Conservation (phyloP, 2,329 filamentous ascomycete species). For the Stagonosporopsis tanaceti region DNA sequence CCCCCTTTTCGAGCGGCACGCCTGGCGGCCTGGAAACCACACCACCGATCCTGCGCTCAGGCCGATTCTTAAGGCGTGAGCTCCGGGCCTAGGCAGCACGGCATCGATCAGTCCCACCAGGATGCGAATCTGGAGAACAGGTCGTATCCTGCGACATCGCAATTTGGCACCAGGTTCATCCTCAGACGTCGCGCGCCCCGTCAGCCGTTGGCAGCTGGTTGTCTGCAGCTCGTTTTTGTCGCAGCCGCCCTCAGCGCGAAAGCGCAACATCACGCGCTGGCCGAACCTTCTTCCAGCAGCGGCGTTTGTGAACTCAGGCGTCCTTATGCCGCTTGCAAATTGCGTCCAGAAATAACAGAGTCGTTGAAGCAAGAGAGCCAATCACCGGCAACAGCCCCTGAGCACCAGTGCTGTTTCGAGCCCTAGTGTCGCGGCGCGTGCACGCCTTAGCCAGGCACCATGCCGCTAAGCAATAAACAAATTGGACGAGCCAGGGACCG, state of each 20-base stretch:
- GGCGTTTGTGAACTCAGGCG: conserved; percentile 10
- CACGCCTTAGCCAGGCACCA: conserved; percentile 10
- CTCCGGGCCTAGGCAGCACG: conserved; percentile 13
- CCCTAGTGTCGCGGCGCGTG: background rate
- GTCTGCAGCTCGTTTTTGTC: background rate
- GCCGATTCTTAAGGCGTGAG: conserved; percentile 3
- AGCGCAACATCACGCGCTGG: conserved; percentile 5
- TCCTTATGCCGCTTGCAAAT: conserved; percentile 8
- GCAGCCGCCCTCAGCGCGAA: conserved; percentile 5
- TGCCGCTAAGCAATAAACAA: conserved; percentile 1
- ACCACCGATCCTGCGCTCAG: conserved; percentile 10
- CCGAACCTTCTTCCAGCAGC: conserved; percentile 2
- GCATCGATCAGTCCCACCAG: conserved; percentile 15
- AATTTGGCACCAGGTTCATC: conserved; percentile 8
- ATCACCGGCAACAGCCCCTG: conserved; percentile 6
- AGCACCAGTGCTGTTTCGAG: background rate
- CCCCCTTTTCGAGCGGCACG: conserved; percentile 9
- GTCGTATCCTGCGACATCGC: conserved; percentile 14
- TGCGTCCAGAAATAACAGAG: conserved; percentile 5
- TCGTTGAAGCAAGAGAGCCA: background rate
- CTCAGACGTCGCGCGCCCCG: background rate
- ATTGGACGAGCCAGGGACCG: conserved; percentile 1
- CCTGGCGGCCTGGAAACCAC: conserved; percentile 11
- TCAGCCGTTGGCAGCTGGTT: background rate
- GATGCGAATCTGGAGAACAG: conserved; percentile 22